Evolutionary conservation across 176 grass and related monocot genomes (phyloP), one percentile per base, ranked within the genome.

Genomic region (Secale cereale): DNA sequence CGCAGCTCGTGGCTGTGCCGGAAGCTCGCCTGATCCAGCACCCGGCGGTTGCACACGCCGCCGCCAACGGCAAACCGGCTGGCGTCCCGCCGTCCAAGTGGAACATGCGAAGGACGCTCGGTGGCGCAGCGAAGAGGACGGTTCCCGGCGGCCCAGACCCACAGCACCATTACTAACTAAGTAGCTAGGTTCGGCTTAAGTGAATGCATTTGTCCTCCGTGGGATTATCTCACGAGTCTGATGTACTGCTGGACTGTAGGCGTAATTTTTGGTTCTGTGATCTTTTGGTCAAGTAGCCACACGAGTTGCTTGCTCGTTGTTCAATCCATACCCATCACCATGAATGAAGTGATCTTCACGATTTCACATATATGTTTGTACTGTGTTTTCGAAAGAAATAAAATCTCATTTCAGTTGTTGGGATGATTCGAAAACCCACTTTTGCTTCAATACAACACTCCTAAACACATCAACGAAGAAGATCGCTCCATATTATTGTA

Each of bases 91-190:
- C 14, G 73, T 8, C 73, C 10, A 72, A n/a, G 73, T 90, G 83
- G 88, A 90, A 65, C 78, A 41, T 16, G 54, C 72, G 32, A 2
- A 64, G 62, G 64, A 15, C 10, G 50, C 63, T 89, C 37, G 37
- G 39, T 36, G 35, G 7, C 22, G 88, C 30, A 9, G 71, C 43
- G 3, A 86, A 89, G 78, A 77, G 88, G 15, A 78, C 36, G 35
- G 83, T 86, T 33, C 88, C 88, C 19, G 83, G 83, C 9, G 88
- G 88, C 39, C 78, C 88, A 33, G 83, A 90, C 19, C 83, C 83
- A 10, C 88, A 86, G 64, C 83, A 90, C 36, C 88, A 90, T 48
- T 54, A 78, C 23, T 85, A 79, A 37, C 52, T 73, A n/a, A n/a
- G n/a, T n/a, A 26, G 36, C 36, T 73, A 12, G n/a, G 37, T 27